These are phyloP conservation scores for Dianthus caryophyllus DNA, from an alignment of 148 eudicot species.

Conservation along the genomic window DNA sequence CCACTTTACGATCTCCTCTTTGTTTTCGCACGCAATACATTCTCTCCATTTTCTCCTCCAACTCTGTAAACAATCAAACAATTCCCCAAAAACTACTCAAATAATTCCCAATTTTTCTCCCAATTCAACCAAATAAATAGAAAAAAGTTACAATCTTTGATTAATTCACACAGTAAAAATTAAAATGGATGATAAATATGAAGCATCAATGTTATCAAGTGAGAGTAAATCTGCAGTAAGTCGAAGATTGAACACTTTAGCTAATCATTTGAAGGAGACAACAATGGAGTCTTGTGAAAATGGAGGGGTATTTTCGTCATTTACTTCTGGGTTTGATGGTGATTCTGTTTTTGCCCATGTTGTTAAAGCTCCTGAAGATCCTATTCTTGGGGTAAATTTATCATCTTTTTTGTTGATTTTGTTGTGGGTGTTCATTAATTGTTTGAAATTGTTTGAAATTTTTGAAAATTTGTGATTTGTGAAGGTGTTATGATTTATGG, in stretches of 20 bases:
- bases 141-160: not conserved
- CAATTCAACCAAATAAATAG: not conserved
- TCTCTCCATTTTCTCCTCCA: constrained; percentile 8
- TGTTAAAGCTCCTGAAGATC: constrained; percentile 86
- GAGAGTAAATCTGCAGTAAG: constrained; percentile 20
- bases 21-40: constrained; percentile 22
- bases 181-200: not conserved
- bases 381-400: constrained; percentile 76
- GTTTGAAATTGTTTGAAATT: not conserved
- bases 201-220: constrained; percentile 1
- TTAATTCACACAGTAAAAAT: too few species aligned
- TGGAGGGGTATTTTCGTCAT: constrained; percentile 34
- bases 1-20: constrained; percentile 11
- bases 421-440: not conserved
- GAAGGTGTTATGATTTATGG: not conserved
- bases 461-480: not conserved
- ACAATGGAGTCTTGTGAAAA: constrained; percentile 13
- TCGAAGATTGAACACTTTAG: constrained; percentile 55
- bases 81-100: not conserved
- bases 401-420: constrained; percentile 1
- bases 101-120: not conserved
- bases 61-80: not conserved
- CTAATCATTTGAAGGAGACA: constrained; percentile 50
- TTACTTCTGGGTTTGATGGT: constrained; percentile 40
- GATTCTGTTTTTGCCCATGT: constrained; percentile 70